A percentile compares a stretch with the other conserved stretches of the same genome.
These are phyloP conservation scores for Termitomyces sp. DNA, from an alignment of 768 basidiomycete genomes.

Conservation along the genomic window DNA sequence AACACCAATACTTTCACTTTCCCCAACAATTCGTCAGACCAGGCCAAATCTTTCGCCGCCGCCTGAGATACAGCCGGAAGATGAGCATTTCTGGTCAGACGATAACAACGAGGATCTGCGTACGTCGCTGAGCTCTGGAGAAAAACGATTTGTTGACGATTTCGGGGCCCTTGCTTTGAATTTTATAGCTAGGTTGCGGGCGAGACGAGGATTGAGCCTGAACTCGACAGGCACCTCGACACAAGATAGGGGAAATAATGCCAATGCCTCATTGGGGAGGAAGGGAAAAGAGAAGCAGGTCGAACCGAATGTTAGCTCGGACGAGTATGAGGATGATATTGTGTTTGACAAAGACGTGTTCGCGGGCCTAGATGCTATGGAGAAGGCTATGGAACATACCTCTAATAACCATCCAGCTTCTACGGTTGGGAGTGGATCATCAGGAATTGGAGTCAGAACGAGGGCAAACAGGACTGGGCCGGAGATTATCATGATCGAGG, in stretches of 20 bases:
- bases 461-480: background rate
- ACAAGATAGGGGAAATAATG: background rate
- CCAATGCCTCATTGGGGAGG: background rate
- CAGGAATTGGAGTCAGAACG: constrained; percentile 1
- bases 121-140: constrained; percentile 8
- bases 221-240: background rate
- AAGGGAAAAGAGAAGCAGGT: constrained; percentile 4
- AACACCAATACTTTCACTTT: constrained; percentile 16
- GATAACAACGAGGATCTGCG: constrained; percentile 7
- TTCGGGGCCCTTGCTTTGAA: constrained; percentile 4
- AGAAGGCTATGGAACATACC: constrained; percentile 11
- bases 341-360: constrained; percentile 29
- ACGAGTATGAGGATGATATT: constrained; percentile 19
- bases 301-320: constrained; percentile 9
- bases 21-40: constrained; percentile 16
- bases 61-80: constrained; percentile 11
- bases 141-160: constrained; percentile 1
- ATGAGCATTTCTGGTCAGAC: constrained; percentile 18
- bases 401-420: constrained; percentile 3
- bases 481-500: constrained; percentile 39
- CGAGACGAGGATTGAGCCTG: background rate
- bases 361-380: constrained; percentile 27
- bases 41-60: constrained; percentile 8
- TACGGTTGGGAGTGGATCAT: constrained; percentile 2
- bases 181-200: constrained; percentile 7